Evolutionary conservation across 495 filamentous ascomycete species (phyloP).

Genomic region (Tirmania nivea): DNA sequence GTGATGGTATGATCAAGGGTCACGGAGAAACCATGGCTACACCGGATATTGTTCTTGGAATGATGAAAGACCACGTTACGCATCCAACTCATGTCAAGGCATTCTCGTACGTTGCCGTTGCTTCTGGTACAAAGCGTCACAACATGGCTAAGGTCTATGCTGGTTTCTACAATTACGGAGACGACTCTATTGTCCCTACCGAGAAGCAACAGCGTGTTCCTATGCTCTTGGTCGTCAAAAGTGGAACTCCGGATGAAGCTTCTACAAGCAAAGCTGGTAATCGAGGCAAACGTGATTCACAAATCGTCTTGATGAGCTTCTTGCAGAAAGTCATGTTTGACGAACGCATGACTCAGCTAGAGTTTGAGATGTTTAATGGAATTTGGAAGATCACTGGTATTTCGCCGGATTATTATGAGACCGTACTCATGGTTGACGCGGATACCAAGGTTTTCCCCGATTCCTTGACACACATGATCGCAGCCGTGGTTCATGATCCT

Average conservation of each 20-base stretch:
- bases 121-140: conserved; percentile 87
- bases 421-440: conserved; percentile 95
- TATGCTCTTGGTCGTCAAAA: conserved; percentile 95
- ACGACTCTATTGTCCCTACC: conserved; percentile 47
- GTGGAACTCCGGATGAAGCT: conserved; percentile 74
- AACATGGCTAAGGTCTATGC: conserved; percentile 98
- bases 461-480: conserved; percentile 94
- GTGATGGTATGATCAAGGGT: conserved; percentile 95
- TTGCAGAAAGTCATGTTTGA: conserved; percentile 99
- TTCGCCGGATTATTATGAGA: conserved; percentile 90
- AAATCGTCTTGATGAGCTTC: conserved; percentile 99
- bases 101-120: conserved; percentile 92
- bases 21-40: conserved; percentile 73
- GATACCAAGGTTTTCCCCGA: conserved; percentile 99
- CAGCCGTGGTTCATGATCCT: conserved; percentile 96
- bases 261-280: conserved; percentile 75
- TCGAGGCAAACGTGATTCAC: conserved; percentile 91
- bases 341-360: conserved; percentile 98
- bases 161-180: conserved; percentile 93
- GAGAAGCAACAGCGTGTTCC: conserved; percentile 97
- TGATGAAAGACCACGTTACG: conserved; percentile 83
- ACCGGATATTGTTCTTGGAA: conserved; percentile 70
- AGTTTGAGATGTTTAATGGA: conserved; percentile 99
- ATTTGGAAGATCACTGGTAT: conserved; percentile 97
- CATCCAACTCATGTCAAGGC: conserved; percentile 57